Evolutionary conservation across 768 basidiomycete species (phyloP).

Genomic region (Auriscalpium orientale): DNA sequence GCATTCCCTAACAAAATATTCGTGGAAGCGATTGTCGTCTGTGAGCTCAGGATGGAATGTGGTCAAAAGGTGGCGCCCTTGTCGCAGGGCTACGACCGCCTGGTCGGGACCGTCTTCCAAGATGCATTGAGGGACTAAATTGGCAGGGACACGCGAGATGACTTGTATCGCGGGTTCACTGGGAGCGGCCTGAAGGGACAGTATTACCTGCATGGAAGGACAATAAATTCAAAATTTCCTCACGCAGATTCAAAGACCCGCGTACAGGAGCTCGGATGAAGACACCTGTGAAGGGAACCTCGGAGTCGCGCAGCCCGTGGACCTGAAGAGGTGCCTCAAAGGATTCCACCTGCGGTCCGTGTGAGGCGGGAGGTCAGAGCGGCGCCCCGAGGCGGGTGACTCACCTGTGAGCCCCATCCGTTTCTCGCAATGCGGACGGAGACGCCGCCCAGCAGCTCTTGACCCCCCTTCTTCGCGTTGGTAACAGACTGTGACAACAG

Average conservation of each 20-base stretch:
- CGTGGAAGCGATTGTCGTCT: slow-evolving; percentile 80
- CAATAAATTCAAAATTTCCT: background rate
- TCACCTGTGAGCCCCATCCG: slow-evolving; percentile 89
- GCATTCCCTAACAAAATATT: slow-evolving; percentile 79
- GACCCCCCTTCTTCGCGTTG: slow-evolving; percentile 79
- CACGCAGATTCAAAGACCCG: slow-evolving; percentile 7
- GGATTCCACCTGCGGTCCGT: slow-evolving; percentile 62
- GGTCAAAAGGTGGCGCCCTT: slow-evolving; percentile 79
- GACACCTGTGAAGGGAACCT: slow-evolving; percentile 65
- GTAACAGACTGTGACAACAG: slow-evolving; percentile 68
- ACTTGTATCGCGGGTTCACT: slow-evolving; percentile 57
- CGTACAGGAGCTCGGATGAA: slow-evolving; percentile 92
- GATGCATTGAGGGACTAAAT: slow-evolving; percentile 36
- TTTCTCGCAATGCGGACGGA: slow-evolving; percentile 78
- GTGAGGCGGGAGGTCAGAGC: background rate
- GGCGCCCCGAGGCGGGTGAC: slow-evolving; percentile 5
- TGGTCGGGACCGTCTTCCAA: slow-evolving; percentile 40
- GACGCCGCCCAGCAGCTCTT: slow-evolving; percentile 78
- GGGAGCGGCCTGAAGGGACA: slow-evolving; percentile 38
- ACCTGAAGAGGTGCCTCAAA: slow-evolving; percentile 77
- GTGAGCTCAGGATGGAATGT: slow-evolving; percentile 95
- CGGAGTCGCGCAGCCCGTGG: slow-evolving; percentile 49
- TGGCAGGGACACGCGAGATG: slow-evolving; percentile 58
- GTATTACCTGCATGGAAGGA: slow-evolving; percentile 46
- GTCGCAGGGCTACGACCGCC: slow-evolving; percentile 76